phyloP scores from a whole-genome alignment of 805 yeast genomes.

The Saturnispora serradocipensis region DNA sequence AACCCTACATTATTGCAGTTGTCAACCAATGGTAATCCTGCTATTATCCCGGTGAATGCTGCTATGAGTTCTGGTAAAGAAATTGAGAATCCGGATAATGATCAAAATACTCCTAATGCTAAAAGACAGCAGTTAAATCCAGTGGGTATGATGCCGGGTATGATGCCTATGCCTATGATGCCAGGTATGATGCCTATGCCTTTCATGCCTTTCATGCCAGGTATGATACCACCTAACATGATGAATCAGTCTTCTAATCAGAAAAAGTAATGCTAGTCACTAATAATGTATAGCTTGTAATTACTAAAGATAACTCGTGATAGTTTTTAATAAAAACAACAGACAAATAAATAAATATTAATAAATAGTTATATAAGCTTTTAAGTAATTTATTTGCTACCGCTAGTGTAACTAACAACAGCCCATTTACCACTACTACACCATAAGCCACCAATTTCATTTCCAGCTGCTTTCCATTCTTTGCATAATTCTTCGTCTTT shows the following conservation, averaged over 20 bases:
- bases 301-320: neutral
- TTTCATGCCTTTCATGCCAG: slow-evolving; percentile 23
- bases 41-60: neutral
- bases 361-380: neutral
- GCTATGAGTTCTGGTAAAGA: neutral
- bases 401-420: slow-evolving; percentile 55
- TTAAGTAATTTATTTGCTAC: slow-evolving; percentile 15
- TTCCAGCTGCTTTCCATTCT: slow-evolving; percentile 47
- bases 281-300: neutral
- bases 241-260: neutral
- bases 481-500: slow-evolving; percentile 56
- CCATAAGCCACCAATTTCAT: slow-evolving; percentile 71
- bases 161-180: slow-evolving; percentile 10
- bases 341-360: neutral
- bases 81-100: neutral
- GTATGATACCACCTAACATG: neutral
- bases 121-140: slow-evolving; percentile 13
- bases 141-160: slow-evolving; percentile 6
- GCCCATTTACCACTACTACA: slow-evolving; percentile 89
- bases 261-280: neutral
- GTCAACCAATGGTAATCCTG: neutral
- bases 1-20: neutral
- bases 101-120: slow-evolving; percentile 10
- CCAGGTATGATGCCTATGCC: slow-evolving; percentile 25
- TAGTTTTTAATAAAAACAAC: neutral